Evolutionary conservation across 768 basidiomycete genomes (phyloP), one percentile per base, ranked within the genome.

Genomic region (Tulasnella sp.): DNA sequence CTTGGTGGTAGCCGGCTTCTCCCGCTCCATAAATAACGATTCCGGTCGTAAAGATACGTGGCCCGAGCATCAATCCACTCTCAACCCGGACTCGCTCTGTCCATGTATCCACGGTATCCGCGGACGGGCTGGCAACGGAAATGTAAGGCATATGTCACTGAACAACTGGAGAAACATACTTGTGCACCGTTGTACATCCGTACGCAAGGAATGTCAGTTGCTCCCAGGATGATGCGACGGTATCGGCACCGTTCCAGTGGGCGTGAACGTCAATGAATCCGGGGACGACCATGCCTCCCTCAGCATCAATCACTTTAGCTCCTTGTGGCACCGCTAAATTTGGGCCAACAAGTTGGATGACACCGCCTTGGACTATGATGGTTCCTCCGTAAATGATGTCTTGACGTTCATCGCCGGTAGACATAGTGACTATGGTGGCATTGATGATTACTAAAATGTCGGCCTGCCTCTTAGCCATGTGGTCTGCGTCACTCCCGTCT

Each of bases 191-290:
- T 0, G 90, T 91, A 4, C 91, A 85, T 26, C 90, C 90, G 75
- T 89, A 90, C 0, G 89, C 88, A 36, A 91, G 83, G 85, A 90
- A 90, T 0, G 88, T 86, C 77, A 88, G 84, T 81, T 89, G 82
- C 76, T 91, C 89, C 89, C 90, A 91, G 11, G 89, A 90, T 59
- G 82, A 83, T 7, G 88, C 83, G 0, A 81, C 80, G 36, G 81
- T 83, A 0, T 40, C 75, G 72, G 86, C 84, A 0, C 88, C 89
- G 19, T 80, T 76, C 90, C 90, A 91, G 72, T 91, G 90, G 2
- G 90, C 90, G 75, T 91, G 90, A 8, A 88, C 87, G 72, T 91
- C 90, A 66, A 91, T 86, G 77, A 90, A 90, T 2, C 90, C 90
- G 17, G 90, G 90, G 3, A 87, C 79, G 19, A 91, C 81, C 73